Conservation (phyloP, 2,329 filamentous ascomycete genomes). For the Fusarium sp. region DNA sequence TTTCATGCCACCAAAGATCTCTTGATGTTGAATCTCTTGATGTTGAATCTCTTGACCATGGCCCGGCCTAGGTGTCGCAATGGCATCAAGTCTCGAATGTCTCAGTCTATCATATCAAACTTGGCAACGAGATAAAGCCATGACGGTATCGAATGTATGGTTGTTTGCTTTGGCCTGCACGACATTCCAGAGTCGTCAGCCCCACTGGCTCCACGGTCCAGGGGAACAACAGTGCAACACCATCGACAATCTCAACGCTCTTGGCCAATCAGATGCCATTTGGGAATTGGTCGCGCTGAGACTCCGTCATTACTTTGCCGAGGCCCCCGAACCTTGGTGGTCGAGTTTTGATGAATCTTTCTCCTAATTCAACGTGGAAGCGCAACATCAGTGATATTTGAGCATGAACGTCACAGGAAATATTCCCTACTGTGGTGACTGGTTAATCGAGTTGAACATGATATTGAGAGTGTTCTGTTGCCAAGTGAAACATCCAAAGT, state of each 20-base stretch:
- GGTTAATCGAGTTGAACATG: conserved; percentile 5
- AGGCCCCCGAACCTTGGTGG: conserved; percentile 45
- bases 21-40: not conserved
- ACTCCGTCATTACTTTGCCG: conserved; percentile 36
- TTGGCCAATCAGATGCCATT: conserved; percentile 36
- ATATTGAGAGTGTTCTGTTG: not conserved
- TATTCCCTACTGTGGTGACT: not conserved
- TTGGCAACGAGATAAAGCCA: conserved; percentile 16
- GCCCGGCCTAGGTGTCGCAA: not conserved
- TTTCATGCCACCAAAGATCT: not conserved
- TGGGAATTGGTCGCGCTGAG: conserved; percentile 11
- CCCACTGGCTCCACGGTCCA: conserved; percentile 44
- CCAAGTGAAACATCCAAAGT: conserved; percentile 35
- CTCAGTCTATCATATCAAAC: conserved; percentile 4
- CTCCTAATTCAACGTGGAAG: conserved; percentile 27
- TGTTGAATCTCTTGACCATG: too few relatives aligned
- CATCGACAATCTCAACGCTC: conserved; percentile 35
- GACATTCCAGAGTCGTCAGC: conserved; percentile 44
- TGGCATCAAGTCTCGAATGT: not conserved
- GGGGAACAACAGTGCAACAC: conserved; percentile 34
- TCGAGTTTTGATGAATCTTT: conserved; percentile 34
- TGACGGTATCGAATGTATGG: conserved; percentile 33
- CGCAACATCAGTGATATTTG: conserved; percentile 19
- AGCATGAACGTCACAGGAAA: too few relatives aligned
- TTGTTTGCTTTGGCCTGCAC: conserved; percentile 46